Percentiles rank a stretch among this genome's conserved stretches.
Evolutionary conservation across 805 yeast genomes (phyloP).

Genomic region (Wickerhamomyces chaumierensis): DNA sequence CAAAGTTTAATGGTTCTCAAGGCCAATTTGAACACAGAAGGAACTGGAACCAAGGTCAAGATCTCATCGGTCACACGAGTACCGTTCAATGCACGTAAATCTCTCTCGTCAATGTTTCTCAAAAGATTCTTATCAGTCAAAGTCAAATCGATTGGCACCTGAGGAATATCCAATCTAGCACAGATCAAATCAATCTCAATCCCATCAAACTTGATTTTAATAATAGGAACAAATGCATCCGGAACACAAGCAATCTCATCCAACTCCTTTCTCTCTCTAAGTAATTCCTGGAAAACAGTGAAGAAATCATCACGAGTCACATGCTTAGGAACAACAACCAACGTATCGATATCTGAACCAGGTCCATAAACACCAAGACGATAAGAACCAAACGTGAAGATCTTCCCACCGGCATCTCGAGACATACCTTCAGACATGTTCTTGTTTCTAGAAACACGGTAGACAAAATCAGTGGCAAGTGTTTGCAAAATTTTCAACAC

Average conservation of each 20-base stretch:
- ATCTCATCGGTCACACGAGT: conserved; percentile 97
- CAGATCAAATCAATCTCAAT: conserved; percentile 88
- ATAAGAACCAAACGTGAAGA: conserved; percentile 93
- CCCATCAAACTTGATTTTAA: conserved; percentile 78
- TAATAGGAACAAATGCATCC: conserved; percentile 96
- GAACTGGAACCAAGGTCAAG: conserved; percentile 79
- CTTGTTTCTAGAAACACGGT: conserved; percentile 62
- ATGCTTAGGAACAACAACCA: conserved; percentile 95
- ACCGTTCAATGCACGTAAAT: conserved; percentile 83
- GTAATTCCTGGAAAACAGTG: conserved; percentile 58
- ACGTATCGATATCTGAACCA: conserved; percentile 93
- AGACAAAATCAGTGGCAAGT: conserved; percentile 73
- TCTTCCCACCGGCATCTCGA: conserved; percentile 91
- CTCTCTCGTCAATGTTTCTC: conserved; percentile 83
- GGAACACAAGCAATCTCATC: conserved; percentile 92
- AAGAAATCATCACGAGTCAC: conserved; percentile 87
- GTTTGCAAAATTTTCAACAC: conserved; percentile 64
- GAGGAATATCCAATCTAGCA: conserved; percentile 74
- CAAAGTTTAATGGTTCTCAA: conserved; percentile 87
- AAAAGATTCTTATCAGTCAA: conserved; percentile 78
- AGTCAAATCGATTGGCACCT: conserved; percentile 65
- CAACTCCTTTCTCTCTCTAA: conserved; percentile 66
- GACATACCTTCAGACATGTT: conserved; percentile 99
- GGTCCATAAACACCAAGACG: conserved; percentile 96
- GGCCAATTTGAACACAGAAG: conserved; percentile 86